Evolutionary conservation across 805 yeast genomes (phyloP).

Genomic region (Cyberlindnera americana): DNA sequence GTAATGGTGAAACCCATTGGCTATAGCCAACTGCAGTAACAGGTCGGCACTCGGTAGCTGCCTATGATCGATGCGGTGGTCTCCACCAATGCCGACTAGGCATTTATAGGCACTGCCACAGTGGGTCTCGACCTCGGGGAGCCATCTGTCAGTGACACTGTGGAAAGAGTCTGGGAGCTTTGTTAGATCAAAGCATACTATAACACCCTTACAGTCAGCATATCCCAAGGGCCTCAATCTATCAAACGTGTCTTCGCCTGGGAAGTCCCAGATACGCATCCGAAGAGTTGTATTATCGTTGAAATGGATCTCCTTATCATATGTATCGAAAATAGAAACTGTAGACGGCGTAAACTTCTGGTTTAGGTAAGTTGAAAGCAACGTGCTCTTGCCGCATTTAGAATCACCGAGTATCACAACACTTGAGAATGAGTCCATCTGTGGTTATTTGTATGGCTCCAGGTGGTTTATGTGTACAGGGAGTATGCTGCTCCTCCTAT

Average conservation of each 20-base stretch:
- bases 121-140: slow-evolving; percentile 39
- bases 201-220: slow-evolving; percentile 36
- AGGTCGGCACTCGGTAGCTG: too few relatives aligned
- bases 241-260: slow-evolving; percentile 37
- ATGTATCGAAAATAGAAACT: slow-evolving; percentile 22
- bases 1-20: too few relatives aligned
- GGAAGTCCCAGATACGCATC: slow-evolving; percentile 39
- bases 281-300: slow-evolving; percentile 27
- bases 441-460: neutral
- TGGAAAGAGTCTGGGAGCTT: slow-evolving; percentile 33
- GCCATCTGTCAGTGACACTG: slow-evolving; percentile 38
- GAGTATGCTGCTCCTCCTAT: too few relatives aligned
- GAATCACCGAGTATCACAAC: slow-evolving; percentile 28
- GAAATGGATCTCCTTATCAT: slow-evolving; percentile 18
- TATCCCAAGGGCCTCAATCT: slow-evolving; percentile 41
- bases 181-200: slow-evolving; percentile 37
- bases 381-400: slow-evolving; percentile 27
- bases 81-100: slow-evolving; percentile 37
- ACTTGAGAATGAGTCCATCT: neutral
- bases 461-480: neutral
- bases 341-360: slow-evolving; percentile 13
- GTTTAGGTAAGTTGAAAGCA: slow-evolving; percentile 22
- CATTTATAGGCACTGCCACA: slow-evolving; percentile 36
- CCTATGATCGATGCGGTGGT: too few relatives aligned
- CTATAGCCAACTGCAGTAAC: too few relatives aligned